Base-by-base conservation (phyloP, 768 basidiomycete species). In the Multifurca ochricompacta region DNA sequence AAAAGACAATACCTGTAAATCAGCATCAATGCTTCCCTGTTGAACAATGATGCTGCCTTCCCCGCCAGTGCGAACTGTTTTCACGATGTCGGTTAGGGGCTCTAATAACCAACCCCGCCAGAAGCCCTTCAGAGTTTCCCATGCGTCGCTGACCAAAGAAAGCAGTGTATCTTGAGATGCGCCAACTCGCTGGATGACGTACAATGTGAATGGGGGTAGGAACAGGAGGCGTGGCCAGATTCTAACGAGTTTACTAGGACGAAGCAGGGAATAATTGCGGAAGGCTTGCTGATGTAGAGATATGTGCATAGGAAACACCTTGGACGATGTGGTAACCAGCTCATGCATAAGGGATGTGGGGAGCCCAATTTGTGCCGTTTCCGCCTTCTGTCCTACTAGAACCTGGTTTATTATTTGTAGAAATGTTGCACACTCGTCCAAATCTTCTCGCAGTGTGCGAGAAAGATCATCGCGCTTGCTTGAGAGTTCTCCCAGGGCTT, bases 151-250 rank as follows among this genome's bases (percentile, higher is more conserved):
- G 3, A 76, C 75, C 47, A 87, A 70, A 39, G 81, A 76, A 6
- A 70, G 51, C 46, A 93, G 62, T 31, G 78, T 78, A 9, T 73
- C 74, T 25, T 83, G 78, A 5, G 85, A 85, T 5, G 75, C 71
- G 61, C 84, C 87, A 7, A 78, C 65, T 21, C 70, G 67, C 10
- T 76, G 73, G 28, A 77, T 62, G 11, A 74, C 67, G 60, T 83
- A 78, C 21, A 85, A 62, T 0, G 76, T 62, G 2, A 88, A 64
- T 0, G 91, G 83, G 0, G 94, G 92, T 16, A 90, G 67, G 31
- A 95, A 65, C 21, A 97, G 69, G 8, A 93, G 68, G 27, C 78
- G 82, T 1, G 93, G 92, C 94, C 95, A 97, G 21, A 86, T 54
- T 7, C 83, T 78, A 1, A 81, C 79, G 14, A 89, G 65, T 4